phyloP scores from a whole-genome alignment of 2,329 filamentous ascomycete genomes.

The Fusarium luffae region DNA sequence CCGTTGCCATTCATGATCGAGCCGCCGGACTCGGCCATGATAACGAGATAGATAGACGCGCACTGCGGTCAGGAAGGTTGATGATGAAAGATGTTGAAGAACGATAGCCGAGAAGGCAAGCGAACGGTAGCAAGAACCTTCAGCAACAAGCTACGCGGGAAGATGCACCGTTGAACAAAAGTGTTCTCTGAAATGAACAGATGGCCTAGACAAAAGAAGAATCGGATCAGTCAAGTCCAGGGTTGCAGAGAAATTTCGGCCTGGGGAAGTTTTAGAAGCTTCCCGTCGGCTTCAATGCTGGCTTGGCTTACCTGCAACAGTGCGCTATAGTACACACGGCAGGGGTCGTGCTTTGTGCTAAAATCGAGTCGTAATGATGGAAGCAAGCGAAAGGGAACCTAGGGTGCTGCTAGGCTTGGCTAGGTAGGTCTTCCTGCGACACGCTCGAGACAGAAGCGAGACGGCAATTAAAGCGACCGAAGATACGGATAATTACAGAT shows the following conservation, averaged over 20 bases:
- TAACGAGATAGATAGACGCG: conserved; percentile 33
- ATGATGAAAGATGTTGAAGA: conserved; percentile 17
- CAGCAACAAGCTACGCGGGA: conserved; percentile 11
- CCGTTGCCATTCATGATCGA: conserved; percentile 54
- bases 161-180: conserved; percentile 8
- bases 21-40: conserved; percentile 52
- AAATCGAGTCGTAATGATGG: conserved; percentile 2
- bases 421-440: conserved; percentile 38
- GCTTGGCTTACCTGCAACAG: conserved; percentile 18
- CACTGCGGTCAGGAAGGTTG: conserved; percentile 28
- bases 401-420: background rate
- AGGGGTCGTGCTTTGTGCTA: conserved; percentile 29
- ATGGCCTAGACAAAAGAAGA: conserved; percentile 21
- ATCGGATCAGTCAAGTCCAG: conserved; percentile 19
- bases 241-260: conserved; percentile 32
- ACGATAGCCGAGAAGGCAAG: conserved; percentile 25
- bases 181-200: conserved; percentile 23
- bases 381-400: conserved; percentile 23
- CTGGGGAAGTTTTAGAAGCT: conserved; percentile 26
- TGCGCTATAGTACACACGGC: conserved; percentile 14
- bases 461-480: conserved; percentile 17
- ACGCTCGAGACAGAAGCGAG: conserved; percentile 41
- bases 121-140: conserved; percentile 15
- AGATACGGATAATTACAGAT: background rate
- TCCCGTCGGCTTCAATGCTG: conserved; percentile 12